phyloP scores from a whole-genome alignment of 345 rosid species.

The Capsella bursapastoris region DNA sequence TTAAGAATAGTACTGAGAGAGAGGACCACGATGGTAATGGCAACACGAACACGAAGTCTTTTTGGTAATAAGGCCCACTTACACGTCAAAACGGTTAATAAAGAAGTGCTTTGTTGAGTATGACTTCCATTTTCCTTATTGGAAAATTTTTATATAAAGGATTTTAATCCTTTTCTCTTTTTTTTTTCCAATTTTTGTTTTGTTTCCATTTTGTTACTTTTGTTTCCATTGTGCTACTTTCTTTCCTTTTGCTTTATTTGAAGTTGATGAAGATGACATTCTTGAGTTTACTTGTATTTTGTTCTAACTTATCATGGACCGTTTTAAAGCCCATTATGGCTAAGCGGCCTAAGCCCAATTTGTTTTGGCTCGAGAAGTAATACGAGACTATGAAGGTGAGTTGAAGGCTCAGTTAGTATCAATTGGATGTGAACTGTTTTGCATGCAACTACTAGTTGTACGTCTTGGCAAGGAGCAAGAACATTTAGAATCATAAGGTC shows the following conservation, averaged over 20 bases:
- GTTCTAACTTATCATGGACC: constrained; percentile 13
- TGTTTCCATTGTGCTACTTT: neutral
- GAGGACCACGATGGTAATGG: constrained; percentile 26
- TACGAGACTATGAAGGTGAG: neutral
- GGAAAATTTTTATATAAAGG: neutral
- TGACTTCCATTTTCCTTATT: constrained; percentile 41
- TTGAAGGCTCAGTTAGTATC: too few relatives aligned
- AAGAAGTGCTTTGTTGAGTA: constrained; percentile 47
- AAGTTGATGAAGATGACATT: constrained; percentile 6
- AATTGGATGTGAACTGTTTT: too few relatives aligned
- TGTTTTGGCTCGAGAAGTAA: neutral
- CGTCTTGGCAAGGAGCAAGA: too few relatives aligned
- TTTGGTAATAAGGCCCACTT: constrained; percentile 21
- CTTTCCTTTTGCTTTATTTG: neutral
- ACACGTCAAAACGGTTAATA: constrained; percentile 38
- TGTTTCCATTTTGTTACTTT: neutral
- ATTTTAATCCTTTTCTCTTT: neutral
- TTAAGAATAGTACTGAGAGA: neutral
- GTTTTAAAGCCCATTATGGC: neutral
- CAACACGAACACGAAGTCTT: constrained; percentile 13
- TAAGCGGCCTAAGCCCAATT: neutral
- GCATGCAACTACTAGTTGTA: too few relatives aligned
- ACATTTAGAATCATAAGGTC: too few relatives aligned
- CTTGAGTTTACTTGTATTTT: constrained; percentile 17
- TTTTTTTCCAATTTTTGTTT: neutral